Conservation (phyloP, 768 basidiomycete species). For the Botryobasidium botryosum region DNA sequence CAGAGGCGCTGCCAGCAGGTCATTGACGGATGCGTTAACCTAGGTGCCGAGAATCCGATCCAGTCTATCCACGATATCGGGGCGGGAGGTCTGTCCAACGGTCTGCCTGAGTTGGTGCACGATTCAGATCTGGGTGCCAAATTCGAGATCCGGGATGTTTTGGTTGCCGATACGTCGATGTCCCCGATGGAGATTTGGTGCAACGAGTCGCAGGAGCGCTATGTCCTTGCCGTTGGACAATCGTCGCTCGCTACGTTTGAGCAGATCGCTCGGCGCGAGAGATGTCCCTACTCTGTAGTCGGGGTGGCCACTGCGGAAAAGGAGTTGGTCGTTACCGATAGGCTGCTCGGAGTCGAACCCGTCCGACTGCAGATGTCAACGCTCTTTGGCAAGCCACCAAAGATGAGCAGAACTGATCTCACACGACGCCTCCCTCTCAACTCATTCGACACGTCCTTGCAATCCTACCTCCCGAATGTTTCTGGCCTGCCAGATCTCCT, state of each 20-base stretch:
- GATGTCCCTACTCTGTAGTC: slow-evolving; percentile 87
- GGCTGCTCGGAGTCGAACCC: slow-evolving; percentile 58
- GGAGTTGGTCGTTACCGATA: slow-evolving; percentile 77
- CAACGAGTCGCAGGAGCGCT: slow-evolving; percentile 96
- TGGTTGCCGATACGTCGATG: slow-evolving; percentile 84
- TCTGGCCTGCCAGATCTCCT: slow-evolving; percentile 32
- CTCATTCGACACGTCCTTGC: slow-evolving; percentile 57
- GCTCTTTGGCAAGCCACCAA: slow-evolving; percentile 90
- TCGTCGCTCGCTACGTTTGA: slow-evolving; percentile 42
- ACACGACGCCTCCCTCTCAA: slow-evolving; percentile 27
- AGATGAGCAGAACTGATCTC: slow-evolving; percentile 61
- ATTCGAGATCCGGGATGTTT: slow-evolving; percentile 88
- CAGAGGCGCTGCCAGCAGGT: slow-evolving; percentile 94
- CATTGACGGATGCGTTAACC: slow-evolving; percentile 72
- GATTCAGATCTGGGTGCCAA: slow-evolving; percentile 81
- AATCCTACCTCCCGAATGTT: slow-evolving; percentile 39
- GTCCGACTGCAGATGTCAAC: slow-evolving; percentile 88
- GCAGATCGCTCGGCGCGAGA: slow-evolving; percentile 64
- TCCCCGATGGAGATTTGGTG: slow-evolving; percentile 99
- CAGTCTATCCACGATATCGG: slow-evolving; percentile 97
- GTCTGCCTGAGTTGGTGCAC: slow-evolving; percentile 91
- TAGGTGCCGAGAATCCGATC: slow-evolving; percentile 53
- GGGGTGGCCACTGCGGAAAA: slow-evolving; percentile 71
- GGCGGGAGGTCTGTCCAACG: slow-evolving; percentile 92
- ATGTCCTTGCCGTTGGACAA: slow-evolving; percentile 77